Evolutionary conservation across 2,329 filamentous ascomycete genomes (phyloP), one percentile per base, ranked within the genome.

Genomic region (Magnaporthiopsis poae): DNA sequence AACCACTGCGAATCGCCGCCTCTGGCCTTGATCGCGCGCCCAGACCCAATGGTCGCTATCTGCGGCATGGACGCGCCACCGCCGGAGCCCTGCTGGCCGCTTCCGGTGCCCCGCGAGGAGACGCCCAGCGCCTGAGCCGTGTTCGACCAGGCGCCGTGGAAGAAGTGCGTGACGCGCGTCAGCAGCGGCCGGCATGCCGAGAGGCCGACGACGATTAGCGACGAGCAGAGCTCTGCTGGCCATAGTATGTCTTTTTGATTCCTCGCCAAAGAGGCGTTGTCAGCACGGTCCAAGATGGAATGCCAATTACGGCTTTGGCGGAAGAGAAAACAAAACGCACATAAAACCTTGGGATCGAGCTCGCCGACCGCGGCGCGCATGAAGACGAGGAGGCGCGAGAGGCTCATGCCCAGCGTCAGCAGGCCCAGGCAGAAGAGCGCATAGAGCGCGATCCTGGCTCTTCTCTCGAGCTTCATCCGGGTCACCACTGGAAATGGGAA

Each of bases 131-230:
- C 46, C 46, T 21, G 46, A 7, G 46, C 46, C 21, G 9, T 4
- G 46, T 2, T 2, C 46, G 18, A 21, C 46, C 46, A 56, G 46
- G 46, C 46, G 7, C 18, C 21, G 46, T 25, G 46, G 21, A 56
- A 11, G 46, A 9, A 21, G 46, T 4, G 7, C 46, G 46, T 7
- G 46, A 25, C 46, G 21, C 46, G 46, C 46, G 21, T 56, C n/a
- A 64, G 62, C 13, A 64, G 29, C 35, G 62, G 62, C 13, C 62
- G 62, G 62, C 62, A 64, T 12, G 36, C 62, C 5, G 36, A 39
- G 7, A 64, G 62, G 36, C 36, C 21, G 18, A 33, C 39, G 27
- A 64, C 62, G 35, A 56, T 29, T 13, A 64, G 39, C 27, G 62
- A 27, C 13, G 62, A 33, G 35, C 36, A 21, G 62, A 52, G 46